A percentile compares a stretch with the other conserved stretches of the same genome.
Evolutionary conservation across 192 early-diverging fungal genomes (phyloP).

Genomic region (Helicostylum pulchrum): DNA sequence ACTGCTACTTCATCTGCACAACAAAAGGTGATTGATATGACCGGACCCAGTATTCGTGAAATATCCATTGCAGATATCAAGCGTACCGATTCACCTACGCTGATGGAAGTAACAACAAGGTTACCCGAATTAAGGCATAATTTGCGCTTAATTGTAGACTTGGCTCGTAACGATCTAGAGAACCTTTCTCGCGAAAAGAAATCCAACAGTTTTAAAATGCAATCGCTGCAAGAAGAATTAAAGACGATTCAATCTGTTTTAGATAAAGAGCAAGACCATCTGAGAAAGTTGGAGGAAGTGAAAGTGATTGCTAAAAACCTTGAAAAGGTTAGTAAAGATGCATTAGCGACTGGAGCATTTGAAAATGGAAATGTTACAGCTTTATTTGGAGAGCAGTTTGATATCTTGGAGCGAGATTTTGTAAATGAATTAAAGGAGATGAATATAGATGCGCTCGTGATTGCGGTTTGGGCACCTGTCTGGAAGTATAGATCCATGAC

Average conservation of each 20-base stretch:
- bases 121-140: conserved; percentile 80
- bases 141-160: conserved; percentile 67
- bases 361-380: conserved; percentile 41
- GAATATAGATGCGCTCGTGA: conserved; percentile 63
- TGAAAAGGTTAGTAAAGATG: conserved; percentile 19
- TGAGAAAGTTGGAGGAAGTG: conserved; percentile 39
- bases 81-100: conserved; percentile 44
- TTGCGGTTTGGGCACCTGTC: conserved; percentile 54
- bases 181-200: conserved; percentile 55
- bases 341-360: conserved; percentile 31
- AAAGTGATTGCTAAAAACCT: conserved; percentile 48
- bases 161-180: conserved; percentile 66
- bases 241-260: conserved; percentile 20
- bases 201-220: conserved; percentile 42
- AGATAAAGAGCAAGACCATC: conserved; percentile 38
- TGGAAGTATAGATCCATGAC: conserved; percentile 40
- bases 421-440: conserved; percentile 53
- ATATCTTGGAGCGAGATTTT: conserved; percentile 52
- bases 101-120: conserved; percentile 51
- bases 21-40: conserved; percentile 85
- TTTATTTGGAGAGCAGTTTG: conserved; percentile 50
- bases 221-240: conserved; percentile 42
- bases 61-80: conserved; percentile 40
- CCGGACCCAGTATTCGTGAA: conserved; percentile 58
- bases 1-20: conserved; percentile 28